Evolutionary conservation across 2,329 filamentous ascomycete species (phyloP), one percentile per base, ranked within the genome.

Genomic region (Monosporascus sp.): DNA sequence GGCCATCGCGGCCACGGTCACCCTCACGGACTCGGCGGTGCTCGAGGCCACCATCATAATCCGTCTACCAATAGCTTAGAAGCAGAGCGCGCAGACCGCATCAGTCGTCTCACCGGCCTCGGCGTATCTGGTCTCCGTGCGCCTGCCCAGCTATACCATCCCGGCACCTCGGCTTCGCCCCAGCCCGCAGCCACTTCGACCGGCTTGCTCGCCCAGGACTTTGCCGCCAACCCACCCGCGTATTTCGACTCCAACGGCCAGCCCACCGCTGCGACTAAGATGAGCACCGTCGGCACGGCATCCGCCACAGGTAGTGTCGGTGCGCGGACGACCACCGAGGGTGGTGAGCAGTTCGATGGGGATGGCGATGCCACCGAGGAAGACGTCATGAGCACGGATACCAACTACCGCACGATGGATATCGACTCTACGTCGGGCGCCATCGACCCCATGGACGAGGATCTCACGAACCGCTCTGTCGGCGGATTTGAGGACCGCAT

Each of bases 1-100:
- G 93, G 93, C 62, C 90, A 97, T 67, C 89, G 90, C 56, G 93
- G 93, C 58, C 85, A 91, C 67, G 79, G 87, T 27, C 82, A 85
- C 31, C 31, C 31, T 27, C 79, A 81, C 54, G 70, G 71, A 54
- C 77, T 80, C 53, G 77, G 77, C 57, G 70, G 72, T 39, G 71
- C 72, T 44, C 82, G 83, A 49, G 75, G 81, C 63, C 75, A 85
- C 68, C 72, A 83, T 64, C 77, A 81, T 62, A 75, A 80, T 60
- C 72, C 82, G 7, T 87, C 85, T 20, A 82, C 83, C 51, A 87
- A 82, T 60, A 93, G 87, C 64, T 85, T 94, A 56, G 92, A 96
- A 65, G 91, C 91, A 58, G 92, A 96, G 71, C 90, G 92, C 62
- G 91, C 90, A 58, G 92, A 97, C 72, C 91, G 93, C 65, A 97